These are phyloP conservation scores for Tothia fuscella DNA, from an alignment of 2,329 filamentous ascomycete species.

Conservation along the genomic window DNA sequence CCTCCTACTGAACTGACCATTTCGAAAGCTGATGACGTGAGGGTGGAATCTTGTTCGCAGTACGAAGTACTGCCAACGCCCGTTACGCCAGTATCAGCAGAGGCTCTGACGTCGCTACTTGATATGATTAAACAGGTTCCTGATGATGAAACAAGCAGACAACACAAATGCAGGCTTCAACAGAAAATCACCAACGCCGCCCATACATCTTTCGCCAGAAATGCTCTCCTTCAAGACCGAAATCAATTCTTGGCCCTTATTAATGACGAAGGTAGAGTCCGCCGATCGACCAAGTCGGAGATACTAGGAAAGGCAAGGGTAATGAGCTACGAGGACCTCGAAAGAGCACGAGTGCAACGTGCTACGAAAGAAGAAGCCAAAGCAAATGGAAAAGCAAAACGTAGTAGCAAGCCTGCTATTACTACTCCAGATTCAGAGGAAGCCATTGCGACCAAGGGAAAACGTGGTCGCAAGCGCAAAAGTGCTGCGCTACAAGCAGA, in stretches of 20 bases:
- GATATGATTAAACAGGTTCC: slow-evolving; percentile 14
- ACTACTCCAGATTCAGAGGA: too few relatives aligned
- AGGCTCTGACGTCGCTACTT: slow-evolving; percentile 15
- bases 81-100: slow-evolving; percentile 10
- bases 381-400: slow-evolving; percentile 3
- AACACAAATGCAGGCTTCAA: slow-evolving; percentile 10
- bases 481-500: not conserved
- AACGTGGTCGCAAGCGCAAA: not conserved
- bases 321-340: slow-evolving; percentile 17
- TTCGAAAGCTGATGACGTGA: slow-evolving; percentile 7
- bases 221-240: slow-evolving; percentile 15
- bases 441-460: not conserved
- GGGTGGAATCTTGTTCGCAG: slow-evolving; percentile 5
- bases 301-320: slow-evolving; percentile 15
- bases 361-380: slow-evolving; percentile 13
- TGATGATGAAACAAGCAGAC: slow-evolving; percentile 14
- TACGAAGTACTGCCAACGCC: slow-evolving; percentile 7
- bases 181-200: slow-evolving; percentile 13
- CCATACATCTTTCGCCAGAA: slow-evolving; percentile 13
- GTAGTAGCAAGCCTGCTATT: not conserved
- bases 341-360: slow-evolving; percentile 13
- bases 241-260: slow-evolving; percentile 16
- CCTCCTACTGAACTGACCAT: slow-evolving; percentile 7
- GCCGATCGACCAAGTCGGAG: slow-evolving; percentile 14
- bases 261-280: slow-evolving; percentile 16